Percentiles rank a stretch among this genome's conserved stretches.
phyloP scores from a whole-genome alignment of 495 filamentous ascomycete species.

The Daldinia grandis region DNA sequence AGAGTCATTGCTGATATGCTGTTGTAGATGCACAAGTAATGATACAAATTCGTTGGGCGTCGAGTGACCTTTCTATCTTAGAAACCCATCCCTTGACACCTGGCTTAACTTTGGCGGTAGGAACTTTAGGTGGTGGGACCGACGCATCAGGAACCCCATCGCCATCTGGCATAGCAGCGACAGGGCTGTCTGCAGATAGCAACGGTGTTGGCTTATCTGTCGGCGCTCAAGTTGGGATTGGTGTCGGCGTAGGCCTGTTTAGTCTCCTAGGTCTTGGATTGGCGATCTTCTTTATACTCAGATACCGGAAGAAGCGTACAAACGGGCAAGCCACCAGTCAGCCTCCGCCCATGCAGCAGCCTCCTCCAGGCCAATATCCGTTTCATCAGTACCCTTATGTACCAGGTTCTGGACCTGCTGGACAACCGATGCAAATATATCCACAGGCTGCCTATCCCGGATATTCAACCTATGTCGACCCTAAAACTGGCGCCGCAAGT shows the following conservation, averaged over 20 bases:
- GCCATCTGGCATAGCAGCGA: slow-evolving; percentile 11
- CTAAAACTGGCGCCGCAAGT: slow-evolving; percentile 9
- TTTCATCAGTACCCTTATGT: slow-evolving; percentile 19
- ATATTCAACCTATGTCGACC: slow-evolving; percentile 21
- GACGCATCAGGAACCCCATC: background rate
- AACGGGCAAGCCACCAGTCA: background rate
- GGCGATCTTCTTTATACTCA: slow-evolving; percentile 18
- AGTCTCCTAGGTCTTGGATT: slow-evolving; percentile 19
- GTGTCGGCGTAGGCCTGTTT: slow-evolving; percentile 25
- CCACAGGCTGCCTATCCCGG: slow-evolving; percentile 9
- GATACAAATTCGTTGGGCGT: slow-evolving; percentile 37
- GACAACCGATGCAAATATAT: slow-evolving; percentile 14
- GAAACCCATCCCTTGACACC: slow-evolving; percentile 35
- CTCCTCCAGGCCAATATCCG: slow-evolving; percentile 8
- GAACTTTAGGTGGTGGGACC: background rate
- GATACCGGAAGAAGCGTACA: slow-evolving; percentile 15
- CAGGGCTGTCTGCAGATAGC: background rate
- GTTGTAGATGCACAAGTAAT: slow-evolving; percentile 16
- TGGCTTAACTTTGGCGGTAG: slow-evolving; percentile 10
- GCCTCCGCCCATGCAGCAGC: slow-evolving; percentile 1
- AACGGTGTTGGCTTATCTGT: background rate
- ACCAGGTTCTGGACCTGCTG: slow-evolving; percentile 3
- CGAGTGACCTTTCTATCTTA: slow-evolving; percentile 28
- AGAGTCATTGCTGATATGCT: background rate
- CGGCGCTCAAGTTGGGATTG: slow-evolving; percentile 23